Evolutionary conservation across 306 rosid genomes (phyloP).

Genomic region (Quercus berberidifolia): DNA sequence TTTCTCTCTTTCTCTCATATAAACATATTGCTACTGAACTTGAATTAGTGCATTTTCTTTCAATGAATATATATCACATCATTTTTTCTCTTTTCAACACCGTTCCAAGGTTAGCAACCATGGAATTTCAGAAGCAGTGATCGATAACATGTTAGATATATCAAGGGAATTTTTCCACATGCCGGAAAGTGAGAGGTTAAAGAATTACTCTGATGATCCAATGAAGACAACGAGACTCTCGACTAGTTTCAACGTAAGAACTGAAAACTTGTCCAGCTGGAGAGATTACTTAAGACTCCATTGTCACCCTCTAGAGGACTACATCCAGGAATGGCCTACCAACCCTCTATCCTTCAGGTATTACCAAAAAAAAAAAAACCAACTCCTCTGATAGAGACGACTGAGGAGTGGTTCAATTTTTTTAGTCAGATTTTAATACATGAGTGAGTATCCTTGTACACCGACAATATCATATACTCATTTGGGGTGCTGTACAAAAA

Average conservation of each 20-base stretch:
- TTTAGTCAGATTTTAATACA: no score
- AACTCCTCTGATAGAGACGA: not conserved
- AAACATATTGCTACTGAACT: not conserved
- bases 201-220: constrained; percentile 25
- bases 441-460: no score
- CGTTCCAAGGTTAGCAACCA: constrained; percentile 22
- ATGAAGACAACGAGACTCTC: constrained; percentile 20
- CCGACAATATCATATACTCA: no score
- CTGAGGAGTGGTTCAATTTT: no score
- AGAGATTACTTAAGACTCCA: constrained; percentile 33
- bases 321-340: constrained; percentile 30
- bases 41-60: not conserved
- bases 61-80: no score
- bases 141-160: constrained; percentile 15
- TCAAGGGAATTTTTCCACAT: constrained; percentile 22
- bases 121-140: constrained; percentile 23
- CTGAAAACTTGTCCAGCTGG: constrained; percentile 21
- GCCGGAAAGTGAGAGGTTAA: constrained; percentile 22
- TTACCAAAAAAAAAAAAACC: not conserved
- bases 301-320: constrained; percentile 26
- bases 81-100: not conserved
- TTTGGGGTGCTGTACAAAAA: no score
- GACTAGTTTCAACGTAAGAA: constrained; percentile 26
- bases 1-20: no score
- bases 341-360: constrained; percentile 26